Evolutionary conservation across 2,329 filamentous ascomycete genomes (phyloP), one percentile per base, ranked within the genome.

Genomic region (Aplosporella prunicola): DNA sequence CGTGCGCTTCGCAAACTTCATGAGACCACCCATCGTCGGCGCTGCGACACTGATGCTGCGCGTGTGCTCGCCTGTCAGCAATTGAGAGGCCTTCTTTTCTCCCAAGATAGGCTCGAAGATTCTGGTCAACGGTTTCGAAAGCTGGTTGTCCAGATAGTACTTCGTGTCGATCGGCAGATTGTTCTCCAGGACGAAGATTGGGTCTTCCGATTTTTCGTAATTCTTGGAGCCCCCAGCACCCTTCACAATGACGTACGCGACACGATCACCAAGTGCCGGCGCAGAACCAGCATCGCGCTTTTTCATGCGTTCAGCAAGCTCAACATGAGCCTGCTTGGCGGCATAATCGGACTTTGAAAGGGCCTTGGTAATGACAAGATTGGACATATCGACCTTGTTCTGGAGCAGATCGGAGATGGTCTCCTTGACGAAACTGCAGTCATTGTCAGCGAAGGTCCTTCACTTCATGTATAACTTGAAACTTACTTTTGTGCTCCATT

Each of bases 1-100:
- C 3, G 91, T 98, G 68, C 93, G 95, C 67, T 94, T 95, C 22
- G 91, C 76, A 56, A 96, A 98, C 64, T 93, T 95, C 91, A 98
- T 98, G 45, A 98, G 68, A 0, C 91, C 91, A 40, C 91, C 91
- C 44, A 94, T 76, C 0, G 82, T 83, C 0, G 93, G 89, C 14
- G 86, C 91, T 3, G 89, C 88, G 16, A 96, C 86, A 1, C 86
- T 83, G 47, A 98, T 93, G 32, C 83, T 77, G n/a, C 91, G 82
- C 7, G 91, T 98, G 62, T 98, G 91, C 48, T 88, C 91, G 42
- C 91, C 91, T 4, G 82, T 87, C 20, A 98, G 74, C 14, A 98
- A 71, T 26, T 82, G 83, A 32, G 78, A 79, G 4, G 88, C 86
- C 58, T 91, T 93, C 51, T 85, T 89, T 62, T 95, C 88, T 16